phyloP scores from a whole-genome alignment of 2,329 filamentous ascomycete genomes.

The Fusarium scirpi region DNA sequence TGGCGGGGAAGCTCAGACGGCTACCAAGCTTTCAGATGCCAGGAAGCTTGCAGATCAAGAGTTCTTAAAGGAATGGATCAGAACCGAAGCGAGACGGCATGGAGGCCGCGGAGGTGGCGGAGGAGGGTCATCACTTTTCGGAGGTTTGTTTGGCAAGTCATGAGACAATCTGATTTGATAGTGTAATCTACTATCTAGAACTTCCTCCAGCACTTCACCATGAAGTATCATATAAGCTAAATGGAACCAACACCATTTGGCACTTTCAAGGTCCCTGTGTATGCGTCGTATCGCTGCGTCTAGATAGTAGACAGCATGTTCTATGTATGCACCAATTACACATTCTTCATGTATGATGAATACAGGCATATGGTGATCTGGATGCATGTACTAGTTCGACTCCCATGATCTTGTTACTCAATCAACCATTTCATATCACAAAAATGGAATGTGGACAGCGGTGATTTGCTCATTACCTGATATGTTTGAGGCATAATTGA shows the following conservation, averaged over 20 bases:
- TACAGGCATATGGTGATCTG: not conserved
- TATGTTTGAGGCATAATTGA: not conserved
- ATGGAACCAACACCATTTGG: not conserved
- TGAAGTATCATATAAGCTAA: not conserved
- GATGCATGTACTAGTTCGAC: not conserved
- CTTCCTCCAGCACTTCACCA: not conserved
- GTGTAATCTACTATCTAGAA: not conserved
- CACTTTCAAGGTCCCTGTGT: not conserved
- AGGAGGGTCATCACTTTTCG: slow-evolving; percentile 51
- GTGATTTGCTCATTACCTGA: not conserved
- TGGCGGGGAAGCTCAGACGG: slow-evolving; percentile 63
- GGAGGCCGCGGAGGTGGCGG: slow-evolving; percentile 59
- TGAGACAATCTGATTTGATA: not conserved
- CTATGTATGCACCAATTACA: not conserved
- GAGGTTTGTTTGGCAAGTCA: slow-evolving; percentile 57
- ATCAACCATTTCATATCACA: not conserved
- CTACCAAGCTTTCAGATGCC: slow-evolving; percentile 63
- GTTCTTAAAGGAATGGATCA: slow-evolving; percentile 67
- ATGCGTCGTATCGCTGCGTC: too few relatives aligned
- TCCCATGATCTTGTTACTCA: not conserved
- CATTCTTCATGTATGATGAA: not conserved
- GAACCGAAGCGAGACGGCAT: slow-evolving; percentile 61
- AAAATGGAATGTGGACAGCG: not conserved
- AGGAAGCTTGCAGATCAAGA: slow-evolving; percentile 61
- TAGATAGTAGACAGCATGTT: not conserved